A percentile compares a stretch with the other conserved stretches of the same genome.
Conservation (phyloP, 139 green algal genomes). For the Closterium sp. region DNA sequence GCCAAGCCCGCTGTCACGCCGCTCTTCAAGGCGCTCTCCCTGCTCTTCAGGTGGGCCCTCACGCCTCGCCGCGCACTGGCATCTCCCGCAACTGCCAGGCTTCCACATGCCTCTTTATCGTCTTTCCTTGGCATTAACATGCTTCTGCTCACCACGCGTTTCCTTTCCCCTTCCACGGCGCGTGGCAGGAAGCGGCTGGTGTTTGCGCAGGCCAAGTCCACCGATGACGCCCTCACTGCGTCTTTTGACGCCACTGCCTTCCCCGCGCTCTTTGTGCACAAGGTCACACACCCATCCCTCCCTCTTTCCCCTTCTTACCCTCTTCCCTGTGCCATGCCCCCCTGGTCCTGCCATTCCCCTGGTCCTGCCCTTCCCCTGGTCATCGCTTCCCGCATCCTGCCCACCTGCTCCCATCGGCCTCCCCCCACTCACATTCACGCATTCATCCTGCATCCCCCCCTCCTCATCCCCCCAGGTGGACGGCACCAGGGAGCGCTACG, state of each 20-base stretch:
- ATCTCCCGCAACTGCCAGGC: not conserved
- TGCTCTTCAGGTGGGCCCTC: constrained; percentile 3
- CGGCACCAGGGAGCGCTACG: not conserved
- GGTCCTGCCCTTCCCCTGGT: too few relatives aligned
- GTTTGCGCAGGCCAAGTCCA: not conserved
- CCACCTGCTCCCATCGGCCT: too few relatives aligned
- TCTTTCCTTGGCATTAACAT: too few relatives aligned
- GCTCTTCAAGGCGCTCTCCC: constrained; percentile 11
- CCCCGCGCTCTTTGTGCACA: not conserved
- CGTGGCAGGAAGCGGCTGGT: not conserved
- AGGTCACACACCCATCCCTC: not conserved
- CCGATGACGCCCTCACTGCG: not conserved
- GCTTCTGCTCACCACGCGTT: too few relatives aligned
- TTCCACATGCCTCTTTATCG: too few relatives aligned
- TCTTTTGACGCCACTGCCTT: not conserved
- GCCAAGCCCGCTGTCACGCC: constrained; percentile 10
- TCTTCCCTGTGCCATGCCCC: too few relatives aligned
- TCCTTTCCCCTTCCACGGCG: too few relatives aligned
- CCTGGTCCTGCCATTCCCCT: too few relatives aligned
- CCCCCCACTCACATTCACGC: too few relatives aligned
- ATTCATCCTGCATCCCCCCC: too few relatives aligned
- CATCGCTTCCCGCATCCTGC: too few relatives aligned
- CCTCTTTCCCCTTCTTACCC: too few relatives aligned
- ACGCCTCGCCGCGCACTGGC: not conserved
- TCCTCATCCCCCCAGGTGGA: not conserved